Evolutionary conservation across 208 protist genomes (phyloP).

Genomic region (Endotrypanum monterogeii): DNA sequence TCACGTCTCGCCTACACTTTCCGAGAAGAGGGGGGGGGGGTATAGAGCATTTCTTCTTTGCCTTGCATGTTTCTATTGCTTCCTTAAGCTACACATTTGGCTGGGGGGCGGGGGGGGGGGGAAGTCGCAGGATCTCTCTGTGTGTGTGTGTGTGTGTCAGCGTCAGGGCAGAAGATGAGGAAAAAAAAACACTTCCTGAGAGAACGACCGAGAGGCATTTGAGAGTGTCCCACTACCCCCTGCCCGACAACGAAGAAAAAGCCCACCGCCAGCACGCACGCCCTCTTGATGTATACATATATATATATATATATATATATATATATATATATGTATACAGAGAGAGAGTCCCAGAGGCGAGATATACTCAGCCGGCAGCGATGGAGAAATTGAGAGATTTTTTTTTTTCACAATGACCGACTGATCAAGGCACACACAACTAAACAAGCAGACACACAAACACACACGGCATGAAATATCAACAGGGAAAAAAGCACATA

Average conservation of each 20-base stretch:
- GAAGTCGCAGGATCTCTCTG: not conserved
- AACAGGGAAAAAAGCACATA: not conserved
- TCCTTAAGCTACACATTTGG: not conserved
- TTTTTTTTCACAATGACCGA: too few species aligned
- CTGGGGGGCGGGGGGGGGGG: not conserved
- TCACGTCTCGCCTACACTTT: too few species aligned
- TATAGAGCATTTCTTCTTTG: not conserved
- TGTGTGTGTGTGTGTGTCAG: not conserved
- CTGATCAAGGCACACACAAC: too few species aligned
- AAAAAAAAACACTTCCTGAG: not conserved
- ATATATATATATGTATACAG: too few species aligned
- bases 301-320: not conserved
- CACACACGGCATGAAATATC: too few species aligned
- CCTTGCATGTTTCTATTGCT: not conserved
- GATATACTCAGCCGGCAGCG: too few species aligned
- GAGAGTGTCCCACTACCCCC: not conserved
- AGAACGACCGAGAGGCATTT: too few species aligned
- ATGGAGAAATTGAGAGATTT: too few species aligned
- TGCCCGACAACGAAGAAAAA: not conserved
- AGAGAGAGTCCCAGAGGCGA: not conserved
- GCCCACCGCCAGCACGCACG: not conserved
- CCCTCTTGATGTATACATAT: not conserved
- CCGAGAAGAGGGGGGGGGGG: too few species aligned
- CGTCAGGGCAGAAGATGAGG: not conserved
- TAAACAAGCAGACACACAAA: too few species aligned